These are phyloP conservation scores for Aureobasidium sp. DNA, from an alignment of 2,329 filamentous ascomycete species.

Conservation along the genomic window DNA sequence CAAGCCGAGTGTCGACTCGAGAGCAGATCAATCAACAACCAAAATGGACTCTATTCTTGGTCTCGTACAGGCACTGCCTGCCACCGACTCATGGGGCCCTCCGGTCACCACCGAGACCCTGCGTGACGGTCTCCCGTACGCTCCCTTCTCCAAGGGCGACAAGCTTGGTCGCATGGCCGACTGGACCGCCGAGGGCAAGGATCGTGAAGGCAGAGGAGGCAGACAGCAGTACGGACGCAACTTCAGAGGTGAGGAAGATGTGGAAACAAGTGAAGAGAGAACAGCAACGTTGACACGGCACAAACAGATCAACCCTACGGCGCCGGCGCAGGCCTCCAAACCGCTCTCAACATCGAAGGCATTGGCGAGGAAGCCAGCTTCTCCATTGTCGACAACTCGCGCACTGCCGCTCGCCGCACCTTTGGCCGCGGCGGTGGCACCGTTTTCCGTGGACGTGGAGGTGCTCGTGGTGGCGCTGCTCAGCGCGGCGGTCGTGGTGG, in stretches of 20 bases:
- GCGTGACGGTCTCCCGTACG: slow-evolving; percentile 90
- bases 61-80: slow-evolving; percentile 41
- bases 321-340: slow-evolving; percentile 66
- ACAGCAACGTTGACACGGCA: background rate
- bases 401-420: slow-evolving; percentile 74
- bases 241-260: slow-evolving; percentile 64
- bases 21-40: slow-evolving; percentile 24
- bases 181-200: slow-evolving; percentile 88
- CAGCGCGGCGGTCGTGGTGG: slow-evolving; percentile 62
- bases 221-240: slow-evolving; percentile 87
- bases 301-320: slow-evolving; percentile 81
- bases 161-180: slow-evolving; percentile 99
- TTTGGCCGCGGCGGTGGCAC: slow-evolving; percentile 82
- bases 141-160: slow-evolving; percentile 96
- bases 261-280: background rate
- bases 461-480: slow-evolving; percentile 60
- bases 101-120: slow-evolving; percentile 76
- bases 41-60: slow-evolving; percentile 43
- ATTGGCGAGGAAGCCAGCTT: slow-evolving; percentile 96
- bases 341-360: slow-evolving; percentile 78
- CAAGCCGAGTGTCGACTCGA: background rate
- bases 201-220: slow-evolving; percentile 62
- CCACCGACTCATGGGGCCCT: slow-evolving; percentile 65
- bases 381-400: slow-evolving; percentile 93
- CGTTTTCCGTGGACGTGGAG: slow-evolving; percentile 69